Evolutionary conservation across 1,284 basidiomycete species (phyloP), one percentile per base, ranked within the genome.

Genomic region (Ganoderma lucidum): DNA sequence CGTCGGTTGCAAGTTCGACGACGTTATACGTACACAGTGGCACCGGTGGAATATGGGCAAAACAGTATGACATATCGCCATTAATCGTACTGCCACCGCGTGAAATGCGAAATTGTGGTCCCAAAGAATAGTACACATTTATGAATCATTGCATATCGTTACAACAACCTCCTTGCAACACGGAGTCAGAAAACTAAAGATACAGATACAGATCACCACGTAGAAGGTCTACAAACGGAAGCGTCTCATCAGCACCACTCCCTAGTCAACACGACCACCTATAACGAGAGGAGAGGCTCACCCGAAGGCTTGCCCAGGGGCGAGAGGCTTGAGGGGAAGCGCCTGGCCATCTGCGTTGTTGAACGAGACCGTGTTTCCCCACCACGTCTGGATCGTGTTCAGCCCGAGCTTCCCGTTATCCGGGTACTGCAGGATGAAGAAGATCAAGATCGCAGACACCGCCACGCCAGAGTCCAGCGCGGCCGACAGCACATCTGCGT

Each of bases 381-480:
- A 93, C 92, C 92, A 93, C 3, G 66, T 66, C 71, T 87, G 86
- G 59, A 93, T 79, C 0, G 76, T 89, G 61, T 82, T 79, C 41
- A 73, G 32, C 32, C 91, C 90, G 72, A 93, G 91, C 14, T 78
- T 79, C n/a, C 88, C 89, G 69, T 90, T 85, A 70, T 73, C 75
- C 2, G 92, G 92, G 73, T 88, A 93, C 77, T 92, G 88, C 58
- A 93, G 81, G 66, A 79, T 80, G 83, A 93, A 93, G 82, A 92
- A 92, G 67, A 92, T 88, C 70, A 90, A 70, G 61, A 92, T 81
- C 5, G 85, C 81, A 17, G 84, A 80, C 37, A 90, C 76, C 0
- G 90, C 90, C 14, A 91, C 83, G n/a, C 89, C 89, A 48, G 88
- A 84, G 77, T 87, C 87, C 71, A 90, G 77, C 3, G 86, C 88